Base-by-base conservation (phyloP, 352 stramenopile species). In the Phytophthora megakarya region DNA sequence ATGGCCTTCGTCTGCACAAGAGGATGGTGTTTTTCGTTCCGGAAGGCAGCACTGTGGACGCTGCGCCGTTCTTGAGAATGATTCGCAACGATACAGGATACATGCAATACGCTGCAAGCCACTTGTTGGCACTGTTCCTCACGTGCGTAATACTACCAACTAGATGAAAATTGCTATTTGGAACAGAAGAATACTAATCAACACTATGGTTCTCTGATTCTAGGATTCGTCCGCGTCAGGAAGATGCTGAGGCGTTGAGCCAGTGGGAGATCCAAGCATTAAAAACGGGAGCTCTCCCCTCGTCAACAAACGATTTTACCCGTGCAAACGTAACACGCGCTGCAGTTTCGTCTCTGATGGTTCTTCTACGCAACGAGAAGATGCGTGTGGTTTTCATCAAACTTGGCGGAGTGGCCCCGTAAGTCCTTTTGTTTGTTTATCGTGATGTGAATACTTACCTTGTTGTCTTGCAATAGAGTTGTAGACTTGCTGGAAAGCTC, bases 261-360 rank as follows among this genome's bases (percentile, higher is more conserved):
- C 85, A 93, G 52, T 95, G 87, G 87, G 60, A 75, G 6, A 82
- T 92, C 18, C 81, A 92, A 61, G 61, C 84, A 6, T 68, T 95
- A 38, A 93, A 94, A 61, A 75, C 86, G 22, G 80, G 75, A 8
- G 65, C 76, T 4, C 75, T 84, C 22, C 71, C 77, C 18, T 69
- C 61, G 0, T 75, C 76, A n/a, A 73, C 70, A 25, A 93, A 78
- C 30, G 87, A 95, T 40, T 66, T 79, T n/a, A 87, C 75, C 52
- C 84, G 81, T 15, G 77, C 77, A 6, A 92, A 91, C 35, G 73
- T 91, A 28, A 93, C 81, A 23, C 84, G 87, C 22, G 90, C 97
- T 22, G 92, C 88, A 2, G 89, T 98, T 33, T 83, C 95, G 40
- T 89, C 93, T 11, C 82, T 98, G 66, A 97, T 96, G 80, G 90